Base-by-base conservation (phyloP, 1,139 yeast genomes). In the Geotrichum histeridarum region DNA sequence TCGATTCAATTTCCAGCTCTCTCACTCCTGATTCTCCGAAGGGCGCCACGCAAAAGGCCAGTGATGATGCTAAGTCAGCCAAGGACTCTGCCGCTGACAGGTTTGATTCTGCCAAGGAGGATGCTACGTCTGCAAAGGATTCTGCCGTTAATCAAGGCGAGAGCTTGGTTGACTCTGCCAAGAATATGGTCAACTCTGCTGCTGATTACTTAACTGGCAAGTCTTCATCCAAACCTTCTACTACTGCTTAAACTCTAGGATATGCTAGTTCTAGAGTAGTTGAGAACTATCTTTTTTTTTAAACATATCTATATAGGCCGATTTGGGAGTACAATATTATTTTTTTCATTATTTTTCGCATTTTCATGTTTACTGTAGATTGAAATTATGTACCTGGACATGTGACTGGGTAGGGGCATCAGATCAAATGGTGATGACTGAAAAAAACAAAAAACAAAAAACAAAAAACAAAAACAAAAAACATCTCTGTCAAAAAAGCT, bases 21-120 rank as follows among this genome's bases (percentile, higher is more conserved):
- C 67, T 76, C 54, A 79, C 80, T 60, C 89, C 94, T 59, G 82
- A 83, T 50, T 69, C 72, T 60, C 76, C 83, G 66, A 89, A 88
- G 79, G 82, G 93, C 32, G 70, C 77, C 59, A 67, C 79, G 56
- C 96, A 89, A 76, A 74, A 81, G 60, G 74, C 81, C 39, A 77
- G 83, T 62, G 96, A 88, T 72, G 67, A 74, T 17, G 48, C 53
- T 18, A 32, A 41, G 17, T 4, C 27, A 9, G 30, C 45, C 38
- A 47, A 42, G 48, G 17, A 37, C 37, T 38, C 50, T 38, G 5
- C 27, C 27, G 27, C 27, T 22, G 27, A 3, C 27, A 22, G 27
- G 27, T 22, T 22, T 22, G 27, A 22, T 22, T 22, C 27, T 22
- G 27, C 27, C 27, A 22, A 22, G 27, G 96, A 88, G 72, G 67